Percentiles rank a stretch among this genome's conserved stretches.
These are phyloP conservation scores for Straminergon stramineum DNA, from an alignment of 225 moss, liverwort and hornwort genomes.

Conservation along the genomic window DNA sequence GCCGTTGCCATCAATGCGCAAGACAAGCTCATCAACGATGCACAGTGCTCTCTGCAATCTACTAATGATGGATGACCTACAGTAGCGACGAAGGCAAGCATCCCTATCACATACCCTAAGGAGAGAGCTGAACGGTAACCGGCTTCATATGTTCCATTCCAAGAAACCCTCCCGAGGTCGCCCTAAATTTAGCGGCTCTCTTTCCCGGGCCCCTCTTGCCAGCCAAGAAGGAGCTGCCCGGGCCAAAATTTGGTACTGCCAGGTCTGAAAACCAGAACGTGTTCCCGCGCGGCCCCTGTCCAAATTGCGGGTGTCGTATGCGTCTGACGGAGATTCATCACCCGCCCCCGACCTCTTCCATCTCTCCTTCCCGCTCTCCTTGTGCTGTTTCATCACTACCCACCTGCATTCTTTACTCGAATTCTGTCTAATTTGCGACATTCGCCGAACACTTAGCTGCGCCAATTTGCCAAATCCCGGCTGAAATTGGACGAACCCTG, in stretches of 20 bases:
- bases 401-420: not conserved
- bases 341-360: not conserved
- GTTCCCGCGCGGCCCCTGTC: not conserved
- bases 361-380: not conserved
- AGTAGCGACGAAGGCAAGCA: not conserved
- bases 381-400: not conserved
- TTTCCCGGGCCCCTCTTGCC: not conserved
- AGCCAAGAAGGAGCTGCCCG: constrained; percentile 13
- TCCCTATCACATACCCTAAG: not conserved
- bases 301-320: constrained; percentile 2
- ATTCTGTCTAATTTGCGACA: not conserved
- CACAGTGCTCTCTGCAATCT: not conserved
- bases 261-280: not conserved
- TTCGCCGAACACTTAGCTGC: not conserved
- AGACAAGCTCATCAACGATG: not conserved
- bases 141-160: not conserved
- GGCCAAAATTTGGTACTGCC: not conserved
- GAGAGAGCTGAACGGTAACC: not conserved
- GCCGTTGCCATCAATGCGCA: constrained; percentile 6
- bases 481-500: not conserved
- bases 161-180: not conserved
- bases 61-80: not conserved
- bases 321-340: not conserved
- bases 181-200: constrained; percentile 9
- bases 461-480: not conserved